Evolutionary conservation across 1,284 basidiomycete genomes (phyloP).

Genomic region (Malassezia cuniculi): DNA sequence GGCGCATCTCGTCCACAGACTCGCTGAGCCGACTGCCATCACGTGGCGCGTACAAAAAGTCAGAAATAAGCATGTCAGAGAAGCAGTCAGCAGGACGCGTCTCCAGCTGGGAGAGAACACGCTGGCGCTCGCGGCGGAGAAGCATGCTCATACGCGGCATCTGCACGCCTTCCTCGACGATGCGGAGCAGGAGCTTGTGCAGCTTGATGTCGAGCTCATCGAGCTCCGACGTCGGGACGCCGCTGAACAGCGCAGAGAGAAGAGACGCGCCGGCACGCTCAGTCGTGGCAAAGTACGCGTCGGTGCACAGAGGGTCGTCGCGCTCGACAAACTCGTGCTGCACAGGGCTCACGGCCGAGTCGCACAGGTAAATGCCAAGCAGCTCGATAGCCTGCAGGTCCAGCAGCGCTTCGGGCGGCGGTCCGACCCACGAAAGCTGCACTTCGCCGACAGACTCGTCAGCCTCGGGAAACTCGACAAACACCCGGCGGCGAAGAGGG

Average conservation of each 20-base stretch:
- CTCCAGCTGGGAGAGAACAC: constrained; percentile 49
- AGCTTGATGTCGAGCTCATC: constrained; percentile 61
- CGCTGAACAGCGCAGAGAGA: constrained; percentile 65
- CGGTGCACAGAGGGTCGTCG: constrained; percentile 69
- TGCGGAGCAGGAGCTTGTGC: constrained; percentile 58
- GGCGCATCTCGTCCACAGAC: constrained; percentile 66
- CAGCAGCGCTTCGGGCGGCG: constrained; percentile 60
- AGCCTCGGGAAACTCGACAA: constrained; percentile 89
- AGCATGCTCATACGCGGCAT: constrained; percentile 82
- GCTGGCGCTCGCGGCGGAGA: constrained; percentile 73
- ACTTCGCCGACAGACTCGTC: constrained; percentile 89
- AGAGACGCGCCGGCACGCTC: constrained; percentile 57
- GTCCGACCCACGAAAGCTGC: constrained; percentile 66
- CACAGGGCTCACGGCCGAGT: constrained; percentile 66
- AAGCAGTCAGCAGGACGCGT: constrained; percentile 47
- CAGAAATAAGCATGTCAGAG: constrained; percentile 54
- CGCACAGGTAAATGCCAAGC: constrained; percentile 69
- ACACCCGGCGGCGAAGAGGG: constrained; percentile 48
- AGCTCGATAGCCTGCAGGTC: constrained; percentile 73
- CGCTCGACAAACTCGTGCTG: constrained; percentile 89
- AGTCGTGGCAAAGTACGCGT: constrained; percentile 71
- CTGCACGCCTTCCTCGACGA: constrained; percentile 68
- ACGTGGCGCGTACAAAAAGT: constrained; percentile 74
- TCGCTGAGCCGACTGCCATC: constrained; percentile 67
- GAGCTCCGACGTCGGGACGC: constrained; percentile 69